Evolutionary conservation across 2,329 filamentous ascomycete species (phyloP).

Genomic region (Claviceps sp.): DNA sequence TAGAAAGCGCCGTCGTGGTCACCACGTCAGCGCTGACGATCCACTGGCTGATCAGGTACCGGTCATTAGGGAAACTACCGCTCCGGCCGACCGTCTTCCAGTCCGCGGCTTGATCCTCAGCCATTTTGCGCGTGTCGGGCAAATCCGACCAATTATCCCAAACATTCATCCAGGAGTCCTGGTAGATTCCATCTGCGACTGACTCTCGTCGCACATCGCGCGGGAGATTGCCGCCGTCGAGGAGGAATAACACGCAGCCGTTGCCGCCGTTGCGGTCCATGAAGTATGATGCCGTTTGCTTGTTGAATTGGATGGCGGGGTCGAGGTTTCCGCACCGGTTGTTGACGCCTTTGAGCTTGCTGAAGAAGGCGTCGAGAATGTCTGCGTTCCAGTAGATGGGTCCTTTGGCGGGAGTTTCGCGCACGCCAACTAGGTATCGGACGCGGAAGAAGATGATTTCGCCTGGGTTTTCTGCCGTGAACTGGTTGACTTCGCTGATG

Average conservation of each 20-base stretch:
- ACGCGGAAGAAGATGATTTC: constrained; percentile 34
- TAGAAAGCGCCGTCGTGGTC: constrained; percentile 13
- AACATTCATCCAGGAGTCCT: constrained; percentile 10
- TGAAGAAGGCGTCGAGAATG: constrained; percentile 29
- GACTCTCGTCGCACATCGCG: constrained; percentile 12
- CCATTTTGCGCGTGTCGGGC: constrained; percentile 13
- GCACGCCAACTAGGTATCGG: constrained; percentile 26
- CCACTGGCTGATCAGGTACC: constrained; percentile 20
- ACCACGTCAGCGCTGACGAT: constrained; percentile 15
- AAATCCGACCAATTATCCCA: constrained; percentile 19
- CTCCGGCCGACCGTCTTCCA: constrained; percentile 11
- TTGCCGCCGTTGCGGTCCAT: constrained; percentile 19
- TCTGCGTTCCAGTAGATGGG: constrained; percentile 22
- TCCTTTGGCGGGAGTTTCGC: constrained; percentile 17
- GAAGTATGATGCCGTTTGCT: constrained; percentile 15
- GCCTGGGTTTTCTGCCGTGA: constrained; percentile 27
- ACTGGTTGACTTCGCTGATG: constrained; percentile 29
- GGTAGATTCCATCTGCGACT: constrained; percentile 18
- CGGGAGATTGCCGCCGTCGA: constrained; percentile 12
- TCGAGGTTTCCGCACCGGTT: constrained; percentile 23
- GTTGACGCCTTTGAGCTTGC: constrained; percentile 25
- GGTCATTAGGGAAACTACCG: constrained; percentile 10
- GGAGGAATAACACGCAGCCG: constrained; percentile 21
- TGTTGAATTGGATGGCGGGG: constrained; percentile 12
- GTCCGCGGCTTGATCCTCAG: constrained; percentile 11